These are phyloP conservation scores for Leersia perrieri DNA, from an alignment of 176 grass and related monocot species.

Conservation along the genomic window DNA sequence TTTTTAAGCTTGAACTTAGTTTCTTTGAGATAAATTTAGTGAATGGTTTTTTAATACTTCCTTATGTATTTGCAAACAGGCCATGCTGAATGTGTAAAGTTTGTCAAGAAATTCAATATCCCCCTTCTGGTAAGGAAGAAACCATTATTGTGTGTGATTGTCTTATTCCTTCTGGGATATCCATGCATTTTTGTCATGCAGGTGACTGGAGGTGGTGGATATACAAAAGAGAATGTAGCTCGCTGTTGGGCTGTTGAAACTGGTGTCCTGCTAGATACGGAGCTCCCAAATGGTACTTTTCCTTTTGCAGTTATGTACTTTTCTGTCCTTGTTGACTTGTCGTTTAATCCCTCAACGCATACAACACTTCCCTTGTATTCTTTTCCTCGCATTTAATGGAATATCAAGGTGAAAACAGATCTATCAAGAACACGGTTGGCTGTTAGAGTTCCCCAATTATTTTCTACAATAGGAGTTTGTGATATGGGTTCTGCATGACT, in stretches of 20 bases:
- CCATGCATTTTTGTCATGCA: constrained; percentile 33
- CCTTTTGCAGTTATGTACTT: constrained; percentile 6
- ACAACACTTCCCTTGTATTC: not conserved
- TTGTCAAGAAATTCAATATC: constrained; percentile 98
- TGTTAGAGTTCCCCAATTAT: not conserved
- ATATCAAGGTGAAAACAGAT: constrained; percentile 1
- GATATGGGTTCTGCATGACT: constrained; percentile 19
- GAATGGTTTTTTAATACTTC: constrained; percentile 5
- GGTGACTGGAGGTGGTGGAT: constrained; percentile 96
- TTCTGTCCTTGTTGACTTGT: constrained; percentile 4
- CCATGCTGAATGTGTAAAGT: constrained; percentile 92
- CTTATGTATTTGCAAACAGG: constrained; percentile 52
- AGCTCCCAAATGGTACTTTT: constrained; percentile 79
- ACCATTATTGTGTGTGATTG: not conserved
- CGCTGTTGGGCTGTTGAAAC: constrained; percentile 99
- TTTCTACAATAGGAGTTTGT: constrained; percentile 7
- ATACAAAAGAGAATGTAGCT: constrained; percentile 99
- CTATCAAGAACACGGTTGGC: not conserved
- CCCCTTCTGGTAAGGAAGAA: constrained; percentile 79
- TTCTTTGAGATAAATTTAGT: constrained; percentile 12
- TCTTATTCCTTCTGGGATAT: constrained; percentile 25
- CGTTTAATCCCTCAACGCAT: not conserved
- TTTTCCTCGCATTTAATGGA: not conserved
- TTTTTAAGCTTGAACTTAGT: not conserved
- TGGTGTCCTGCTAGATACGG: constrained; percentile 80